Percentiles rank a stretch among this genome's conserved stretches.
These are phyloP conservation scores for Fusarium chaquense DNA, from an alignment of 2,329 filamentous ascomycete species.

Conservation along the genomic window DNA sequence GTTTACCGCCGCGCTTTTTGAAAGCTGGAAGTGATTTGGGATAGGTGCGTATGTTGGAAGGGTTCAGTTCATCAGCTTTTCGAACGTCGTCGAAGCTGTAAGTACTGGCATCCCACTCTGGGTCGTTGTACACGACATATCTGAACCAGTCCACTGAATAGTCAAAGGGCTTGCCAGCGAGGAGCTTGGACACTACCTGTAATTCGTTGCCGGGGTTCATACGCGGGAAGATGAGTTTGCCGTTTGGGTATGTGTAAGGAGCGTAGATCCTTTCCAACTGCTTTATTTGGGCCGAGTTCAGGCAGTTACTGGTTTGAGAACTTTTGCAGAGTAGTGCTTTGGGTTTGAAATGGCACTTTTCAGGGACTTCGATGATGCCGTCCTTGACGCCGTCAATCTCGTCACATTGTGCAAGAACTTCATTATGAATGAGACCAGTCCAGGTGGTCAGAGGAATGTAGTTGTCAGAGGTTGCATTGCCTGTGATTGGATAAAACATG, in stretches of 20 bases:
- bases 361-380: conserved; percentile 61
- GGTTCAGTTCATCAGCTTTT: conserved; percentile 16
- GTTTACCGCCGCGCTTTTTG: conserved; percentile 27
- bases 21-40: conserved; percentile 6
- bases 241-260: conserved; percentile 15
- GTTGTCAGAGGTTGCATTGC: not conserved
- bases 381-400: conserved; percentile 61
- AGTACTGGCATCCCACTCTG: conserved; percentile 16
- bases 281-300: conserved; percentile 4
- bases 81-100: conserved; percentile 6
- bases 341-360: conserved; percentile 59
- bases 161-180: conserved; percentile 20
- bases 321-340: conserved; percentile 54
- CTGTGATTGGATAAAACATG: conserved; percentile 30
- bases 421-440: conserved; percentile 52
- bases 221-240: conserved; percentile 26
- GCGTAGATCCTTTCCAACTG: conserved; percentile 24
- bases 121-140: conserved; percentile 20
- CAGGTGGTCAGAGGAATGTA: conserved; percentile 12
- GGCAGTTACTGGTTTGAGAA: not conserved
- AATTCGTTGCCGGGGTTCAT: conserved; percentile 34
- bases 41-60: conserved; percentile 24
- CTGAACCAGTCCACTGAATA: conserved; percentile 33
- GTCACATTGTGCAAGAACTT: conserved; percentile 65
- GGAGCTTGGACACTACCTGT: conserved; percentile 11